Evolutionary conservation across 345 rosid genomes (phyloP).

Genomic region (Salix viminalis): DNA sequence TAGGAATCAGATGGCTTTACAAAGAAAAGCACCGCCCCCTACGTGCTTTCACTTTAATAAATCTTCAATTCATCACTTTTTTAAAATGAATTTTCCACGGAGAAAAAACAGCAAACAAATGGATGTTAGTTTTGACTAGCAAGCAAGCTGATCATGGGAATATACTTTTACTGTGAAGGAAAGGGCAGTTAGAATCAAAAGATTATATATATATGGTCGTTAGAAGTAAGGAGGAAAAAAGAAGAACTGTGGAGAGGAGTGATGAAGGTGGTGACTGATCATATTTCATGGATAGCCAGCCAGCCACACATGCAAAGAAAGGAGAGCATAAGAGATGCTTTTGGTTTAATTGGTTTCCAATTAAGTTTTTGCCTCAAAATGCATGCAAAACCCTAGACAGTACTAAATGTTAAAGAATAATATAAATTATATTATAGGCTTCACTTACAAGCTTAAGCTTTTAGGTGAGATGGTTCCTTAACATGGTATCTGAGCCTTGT

Average conservation of each 20-base stretch:
- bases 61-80: not conserved
- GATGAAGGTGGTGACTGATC: not conserved
- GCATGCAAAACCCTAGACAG: constrained; percentile 4
- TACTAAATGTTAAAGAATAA: too few relatives aligned
- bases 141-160: too few relatives aligned
- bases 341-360: not conserved
- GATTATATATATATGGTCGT: not conserved
- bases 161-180: too few relatives aligned
- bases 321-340: not conserved
- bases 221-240: not conserved
- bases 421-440: too few relatives aligned
- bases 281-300: constrained; percentile 5
- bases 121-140: too few relatives aligned
- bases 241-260: not conserved
- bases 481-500: too few relatives aligned
- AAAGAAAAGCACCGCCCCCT: constrained; percentile 18
- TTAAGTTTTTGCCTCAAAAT: constrained; percentile 2
- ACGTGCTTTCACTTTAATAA: constrained; percentile 1
- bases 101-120: too few relatives aligned
- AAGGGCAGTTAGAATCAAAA: not conserved
- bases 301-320: constrained; percentile 7
- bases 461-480: too few relatives aligned
- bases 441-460: too few relatives aligned
- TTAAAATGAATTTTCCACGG: too few relatives aligned
- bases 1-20: constrained; percentile 20